Evolutionary conservation across 1,284 basidiomycete genomes (phyloP), one percentile per base, ranked within the genome.

Genomic region (Leccinum huronense): DNA sequence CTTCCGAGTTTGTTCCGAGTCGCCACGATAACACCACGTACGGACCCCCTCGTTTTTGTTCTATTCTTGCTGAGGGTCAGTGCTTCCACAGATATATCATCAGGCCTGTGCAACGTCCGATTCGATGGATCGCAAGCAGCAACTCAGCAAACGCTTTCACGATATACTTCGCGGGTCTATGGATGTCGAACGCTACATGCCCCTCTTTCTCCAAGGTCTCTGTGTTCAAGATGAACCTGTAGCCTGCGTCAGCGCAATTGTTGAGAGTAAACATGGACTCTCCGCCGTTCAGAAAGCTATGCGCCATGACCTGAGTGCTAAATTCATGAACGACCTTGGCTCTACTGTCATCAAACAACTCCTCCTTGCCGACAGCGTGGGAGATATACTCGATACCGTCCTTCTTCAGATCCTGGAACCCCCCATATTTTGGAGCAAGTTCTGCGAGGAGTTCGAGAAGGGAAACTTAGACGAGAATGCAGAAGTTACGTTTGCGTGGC

Each of bases 341-440:
- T 65, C 78, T 0, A 61, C 68, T 0, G 65, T 85, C 7, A 68
- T 87, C 3, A 33, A 61, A 0, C 86, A 80, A 67, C 70, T 88
- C 72, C 30, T 82, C 77, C 7, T 76, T 75, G 31, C 69, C 81
- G 19, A 72, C 68, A 57, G 68, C 62, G 74, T 85, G 61, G 79
- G 77, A n/a, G 86, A 86, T 2, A 34, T 73, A 1, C 79, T 81
- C 51, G 72, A 88, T 2, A 63, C 73, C 2, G 60, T 71, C 11
- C 59, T 88, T 19, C 56, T 71, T 23, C 70, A 68, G 1, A 80
- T 88, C 16, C 79, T 83, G 3, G 78, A 84, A 1, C 85, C 86
- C 0, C 81, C 85, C 0, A 77, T 86, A 42, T 86, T 87, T 67
- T 87, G 84, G 84, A 69, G 70, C 51, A 68, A 75, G 8, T 82